Evolutionary conservation across 1,284 basidiomycete genomes (phyloP).

Genomic region (Sanghuangporus baumii): DNA sequence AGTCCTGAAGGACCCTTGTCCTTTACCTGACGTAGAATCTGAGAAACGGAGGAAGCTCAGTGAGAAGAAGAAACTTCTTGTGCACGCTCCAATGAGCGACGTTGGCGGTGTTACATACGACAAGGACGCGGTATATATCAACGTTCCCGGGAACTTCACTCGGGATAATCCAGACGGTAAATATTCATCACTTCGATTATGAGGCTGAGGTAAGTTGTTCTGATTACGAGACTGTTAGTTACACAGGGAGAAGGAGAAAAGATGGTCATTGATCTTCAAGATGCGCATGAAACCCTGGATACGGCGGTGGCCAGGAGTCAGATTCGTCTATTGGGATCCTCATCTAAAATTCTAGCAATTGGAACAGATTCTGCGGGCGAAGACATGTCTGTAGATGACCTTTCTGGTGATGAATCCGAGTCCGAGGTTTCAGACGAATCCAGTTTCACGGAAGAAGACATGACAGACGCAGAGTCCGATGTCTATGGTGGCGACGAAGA

Average conservation of each 20-base stretch:
- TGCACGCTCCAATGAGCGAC: constrained; percentile 98
- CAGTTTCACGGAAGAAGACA: constrained; percentile 28
- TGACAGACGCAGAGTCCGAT: constrained; percentile 19
- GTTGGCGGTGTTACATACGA: constrained; percentile 97
- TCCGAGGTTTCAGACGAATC: background rate
- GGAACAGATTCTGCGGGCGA: background rate
- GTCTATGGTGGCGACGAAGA: constrained; percentile 25
- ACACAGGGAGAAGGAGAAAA: constrained; percentile 83
- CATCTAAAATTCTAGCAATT: constrained; percentile 26
- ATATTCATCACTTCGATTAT: background rate
- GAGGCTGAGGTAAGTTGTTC: constrained; percentile 17
- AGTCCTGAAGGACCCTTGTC: constrained; percentile 88
- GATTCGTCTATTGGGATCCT: constrained; percentile 84
- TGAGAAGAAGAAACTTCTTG: constrained; percentile 89
- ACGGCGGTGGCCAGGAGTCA: constrained; percentile 78
- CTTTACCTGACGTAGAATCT: constrained; percentile 85
- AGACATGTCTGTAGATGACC: constrained; percentile 1
- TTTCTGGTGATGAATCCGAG: background rate
- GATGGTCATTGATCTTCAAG: constrained; percentile 97
- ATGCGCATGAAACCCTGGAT: constrained; percentile 77
- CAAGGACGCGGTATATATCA: constrained; percentile 98
- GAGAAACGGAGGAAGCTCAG: constrained; percentile 92
- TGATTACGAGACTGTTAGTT: constrained; percentile 41
- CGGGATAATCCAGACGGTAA: constrained; percentile 57
- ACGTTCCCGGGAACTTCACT: constrained; percentile 92